Percentiles rank a stretch among this genome's conserved stretches.
Conservation (phyloP, 352 stramenopile species). For the Aphanomyces cochlioides region DNA sequence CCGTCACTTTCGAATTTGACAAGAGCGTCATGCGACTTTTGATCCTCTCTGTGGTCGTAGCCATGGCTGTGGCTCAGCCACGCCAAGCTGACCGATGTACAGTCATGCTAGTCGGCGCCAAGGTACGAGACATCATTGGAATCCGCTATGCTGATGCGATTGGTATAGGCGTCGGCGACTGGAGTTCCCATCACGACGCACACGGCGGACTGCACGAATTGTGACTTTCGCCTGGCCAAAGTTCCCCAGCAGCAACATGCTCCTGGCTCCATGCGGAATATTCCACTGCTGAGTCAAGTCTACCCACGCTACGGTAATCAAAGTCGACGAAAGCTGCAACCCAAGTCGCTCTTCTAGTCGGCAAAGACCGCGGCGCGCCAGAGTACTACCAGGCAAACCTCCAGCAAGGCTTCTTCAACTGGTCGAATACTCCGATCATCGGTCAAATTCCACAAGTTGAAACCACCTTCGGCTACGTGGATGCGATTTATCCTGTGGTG, state of each 20-base stretch:
- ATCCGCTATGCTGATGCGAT: neutral
- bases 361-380: conserved; percentile 44
- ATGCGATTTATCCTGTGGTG: conserved; percentile 76
- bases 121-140: conserved; percentile 35
- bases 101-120: conserved; percentile 69
- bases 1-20: too few species aligned
- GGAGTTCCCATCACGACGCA: conserved; percentile 75
- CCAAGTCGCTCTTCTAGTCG: conserved; percentile 64
- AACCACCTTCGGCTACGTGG: conserved; percentile 73
- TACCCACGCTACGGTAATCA: conserved; percentile 22
- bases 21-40: neutral
- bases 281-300: neutral
- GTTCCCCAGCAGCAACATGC: conserved; percentile 41
- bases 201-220: conserved; percentile 78
- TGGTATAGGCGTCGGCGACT: conserved; percentile 53
- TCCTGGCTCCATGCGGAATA: neutral
- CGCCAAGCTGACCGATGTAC: conserved; percentile 52
- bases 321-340: conserved; percentile 36
- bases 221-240: conserved; percentile 79
- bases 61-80: neutral
- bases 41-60: neutral
- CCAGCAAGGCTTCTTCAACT: conserved; percentile 68
- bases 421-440: conserved; percentile 55
- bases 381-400: conserved; percentile 60
- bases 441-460: conserved; percentile 62